Conservation (phyloP, 2,329 filamentous ascomycete species). For the Taxawa tesnikishii region DNA sequence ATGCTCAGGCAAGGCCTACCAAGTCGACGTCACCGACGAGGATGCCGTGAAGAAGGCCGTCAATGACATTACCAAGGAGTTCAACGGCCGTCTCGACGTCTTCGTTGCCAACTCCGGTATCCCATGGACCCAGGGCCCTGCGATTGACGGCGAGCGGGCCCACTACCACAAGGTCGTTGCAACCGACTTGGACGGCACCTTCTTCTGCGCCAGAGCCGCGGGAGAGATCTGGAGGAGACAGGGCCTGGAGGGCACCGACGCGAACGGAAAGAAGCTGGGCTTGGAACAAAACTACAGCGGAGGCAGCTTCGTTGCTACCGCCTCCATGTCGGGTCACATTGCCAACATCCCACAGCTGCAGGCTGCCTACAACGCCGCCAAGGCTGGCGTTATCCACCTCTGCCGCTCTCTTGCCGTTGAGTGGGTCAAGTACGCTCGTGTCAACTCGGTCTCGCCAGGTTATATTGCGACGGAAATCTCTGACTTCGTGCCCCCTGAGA, state of each 20-base stretch:
- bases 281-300: constrained; percentile 15
- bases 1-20: constrained; percentile 33
- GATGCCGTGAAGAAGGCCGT: constrained; percentile 29
- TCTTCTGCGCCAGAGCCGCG: constrained; percentile 62
- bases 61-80: constrained; percentile 41
- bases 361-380: constrained; percentile 35
- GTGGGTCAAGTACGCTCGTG: constrained; percentile 63
- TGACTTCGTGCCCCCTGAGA: constrained; percentile 50
- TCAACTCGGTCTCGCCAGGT: constrained; percentile 58
- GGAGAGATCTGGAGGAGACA: constrained; percentile 59
- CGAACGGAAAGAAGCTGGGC: constrained; percentile 26
- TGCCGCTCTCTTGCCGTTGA: constrained; percentile 52
- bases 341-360: constrained; percentile 68
- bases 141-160: constrained; percentile 52
- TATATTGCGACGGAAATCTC: constrained; percentile 67
- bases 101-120: constrained; percentile 73
- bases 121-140: constrained; percentile 56
- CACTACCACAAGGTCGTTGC: constrained; percentile 56
- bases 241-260: constrained; percentile 52
- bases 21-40: constrained; percentile 32
- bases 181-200: constrained; percentile 65
- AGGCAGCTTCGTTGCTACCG: constrained; percentile 53
- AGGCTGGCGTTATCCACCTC: constrained; percentile 30
- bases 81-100: constrained; percentile 63
- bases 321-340: constrained; percentile 67